Evolutionary conservation across 2,329 filamentous ascomycete species (phyloP), one percentile per base, ranked within the genome.

Genomic region (Neocucurbitaria cava): DNA sequence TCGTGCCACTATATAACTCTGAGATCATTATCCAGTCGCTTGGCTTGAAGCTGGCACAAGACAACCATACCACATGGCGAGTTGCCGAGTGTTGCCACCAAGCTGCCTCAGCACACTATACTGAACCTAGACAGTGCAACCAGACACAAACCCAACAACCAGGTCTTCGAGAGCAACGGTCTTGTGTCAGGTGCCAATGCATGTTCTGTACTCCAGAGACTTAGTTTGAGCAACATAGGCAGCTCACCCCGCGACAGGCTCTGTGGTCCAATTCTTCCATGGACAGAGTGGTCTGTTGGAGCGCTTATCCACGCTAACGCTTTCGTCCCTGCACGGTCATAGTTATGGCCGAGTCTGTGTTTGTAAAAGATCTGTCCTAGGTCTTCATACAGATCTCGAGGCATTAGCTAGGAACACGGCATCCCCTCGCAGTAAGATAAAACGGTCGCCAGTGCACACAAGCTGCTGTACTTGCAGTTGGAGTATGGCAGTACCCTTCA

Each of bases 71-170:
- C 64, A 62, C 65, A 70, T 68, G 63, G 65, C 57, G 59, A 64
- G 53, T 66, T 56, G 61, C 57, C 52, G 39, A 56, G 49, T 49
- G 36, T 38, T 51, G 49, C 54, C 51, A 59, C 48, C 49, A 41
- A 26, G 47, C n/a, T 24, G 44, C 47, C 45, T 40, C 35, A 46
- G 48, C 30, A 28, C 18, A 42, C 58, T 52, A 45, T 62, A 54
- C 54, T 62, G 64, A 54, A 60, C 57, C 44, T 55, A 39, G 52
- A 59, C 55, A 26, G 69, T 73, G 64, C 61, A 54, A 74, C 72
- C 61, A 58, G 58, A 65, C 54, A 30, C 59, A 55, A 46, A 62
- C 65, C 72, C 72, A 62, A 61, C 54, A 65, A 74, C 72, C 72
- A 59, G 72, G 72, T 72, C 61, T 59, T 33, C 55, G 47, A 60